Evolutionary conservation across 805 yeast genomes (phyloP).

Genomic region (Lachancea fermentati): DNA sequence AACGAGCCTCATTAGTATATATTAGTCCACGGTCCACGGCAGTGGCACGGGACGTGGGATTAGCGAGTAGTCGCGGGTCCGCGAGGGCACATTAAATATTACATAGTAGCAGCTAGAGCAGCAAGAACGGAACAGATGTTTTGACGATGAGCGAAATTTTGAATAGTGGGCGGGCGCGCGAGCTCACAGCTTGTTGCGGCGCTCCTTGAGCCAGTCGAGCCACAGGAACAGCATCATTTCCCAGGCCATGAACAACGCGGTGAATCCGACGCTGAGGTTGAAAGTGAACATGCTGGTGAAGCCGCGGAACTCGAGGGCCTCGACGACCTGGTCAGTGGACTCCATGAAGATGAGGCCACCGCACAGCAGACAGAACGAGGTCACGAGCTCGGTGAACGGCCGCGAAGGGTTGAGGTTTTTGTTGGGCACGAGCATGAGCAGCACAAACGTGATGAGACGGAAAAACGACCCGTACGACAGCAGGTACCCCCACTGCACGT

Average conservation of each 20-base stretch:
- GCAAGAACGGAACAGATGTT: too few species aligned
- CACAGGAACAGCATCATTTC: slow-evolving; percentile 63
- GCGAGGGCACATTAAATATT: too few species aligned
- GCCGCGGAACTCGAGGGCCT: slow-evolving; percentile 77
- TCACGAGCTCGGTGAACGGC: slow-evolving; percentile 83
- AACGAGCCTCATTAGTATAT: too few species aligned
- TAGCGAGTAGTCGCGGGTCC: too few species aligned
- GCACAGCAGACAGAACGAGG: slow-evolving; percentile 69
- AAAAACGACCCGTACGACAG: slow-evolving; percentile 77
- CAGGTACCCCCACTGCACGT: slow-evolving; percentile 88
- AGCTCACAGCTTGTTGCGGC: slow-evolving; percentile 15
- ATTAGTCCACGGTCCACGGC: too few species aligned
- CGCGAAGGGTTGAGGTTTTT: slow-evolving; percentile 44
- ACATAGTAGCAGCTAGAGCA: too few species aligned
- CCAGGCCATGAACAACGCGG: slow-evolving; percentile 84
- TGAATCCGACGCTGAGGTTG: slow-evolving; percentile 75
- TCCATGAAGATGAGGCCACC: slow-evolving; percentile 95
- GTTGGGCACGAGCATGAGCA: slow-evolving; percentile 43
- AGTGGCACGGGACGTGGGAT: too few species aligned
- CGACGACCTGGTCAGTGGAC: slow-evolving; percentile 79
- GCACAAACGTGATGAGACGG: slow-evolving; percentile 57
- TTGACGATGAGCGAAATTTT: too few species aligned
- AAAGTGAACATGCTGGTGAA: slow-evolving; percentile 85
- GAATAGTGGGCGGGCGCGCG: not conserved
- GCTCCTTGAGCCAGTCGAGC: slow-evolving; percentile 44